Evolutionary conservation across 768 basidiomycete genomes (phyloP).

Genomic region (Cyathus striatus): DNA sequence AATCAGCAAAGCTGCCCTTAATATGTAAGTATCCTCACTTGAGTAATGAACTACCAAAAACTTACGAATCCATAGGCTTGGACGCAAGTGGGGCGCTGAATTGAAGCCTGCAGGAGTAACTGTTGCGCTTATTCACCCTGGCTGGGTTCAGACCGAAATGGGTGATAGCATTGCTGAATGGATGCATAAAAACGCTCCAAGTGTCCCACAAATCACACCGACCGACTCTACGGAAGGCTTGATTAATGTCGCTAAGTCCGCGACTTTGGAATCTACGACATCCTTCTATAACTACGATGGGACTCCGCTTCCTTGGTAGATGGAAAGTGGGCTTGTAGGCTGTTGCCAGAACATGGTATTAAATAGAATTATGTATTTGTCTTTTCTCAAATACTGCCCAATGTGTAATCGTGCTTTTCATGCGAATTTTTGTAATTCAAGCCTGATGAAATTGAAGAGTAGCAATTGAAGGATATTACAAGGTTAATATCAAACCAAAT

Average conservation of each 20-base stretch:
- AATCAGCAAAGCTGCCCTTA: slow-evolving; percentile 13
- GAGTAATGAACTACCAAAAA: not conserved
- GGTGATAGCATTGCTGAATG: slow-evolving; percentile 13
- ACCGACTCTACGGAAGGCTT: slow-evolving; percentile 10
- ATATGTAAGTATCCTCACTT: slow-evolving; percentile 8
- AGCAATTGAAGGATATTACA: no score
- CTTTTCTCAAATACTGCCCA: no score
- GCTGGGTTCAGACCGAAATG: slow-evolving; percentile 15
- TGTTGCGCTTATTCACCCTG: slow-evolving; percentile 16
- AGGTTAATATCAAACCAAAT: no score
- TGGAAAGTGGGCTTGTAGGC: no score
- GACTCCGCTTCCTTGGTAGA: not conserved
- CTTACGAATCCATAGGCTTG: slow-evolving; percentile 10
- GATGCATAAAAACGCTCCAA: slow-evolving; percentile 14
- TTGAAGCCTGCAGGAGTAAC: slow-evolving; percentile 15
- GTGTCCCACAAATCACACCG: slow-evolving; percentile 12
- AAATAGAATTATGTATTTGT: no score
- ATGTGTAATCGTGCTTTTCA: no score
- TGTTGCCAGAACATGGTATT: no score
- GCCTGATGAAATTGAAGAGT: no score
- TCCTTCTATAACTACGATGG: slow-evolving; percentile 5
- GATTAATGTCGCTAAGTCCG: slow-evolving; percentile 9
- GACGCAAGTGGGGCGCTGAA: slow-evolving; percentile 15
- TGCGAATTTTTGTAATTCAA: no score
- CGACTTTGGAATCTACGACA: slow-evolving; percentile 6